These are phyloP conservation scores for Telfairia occidentalis DNA, from an alignment of 331 rosid species.

Conservation along the genomic window DNA sequence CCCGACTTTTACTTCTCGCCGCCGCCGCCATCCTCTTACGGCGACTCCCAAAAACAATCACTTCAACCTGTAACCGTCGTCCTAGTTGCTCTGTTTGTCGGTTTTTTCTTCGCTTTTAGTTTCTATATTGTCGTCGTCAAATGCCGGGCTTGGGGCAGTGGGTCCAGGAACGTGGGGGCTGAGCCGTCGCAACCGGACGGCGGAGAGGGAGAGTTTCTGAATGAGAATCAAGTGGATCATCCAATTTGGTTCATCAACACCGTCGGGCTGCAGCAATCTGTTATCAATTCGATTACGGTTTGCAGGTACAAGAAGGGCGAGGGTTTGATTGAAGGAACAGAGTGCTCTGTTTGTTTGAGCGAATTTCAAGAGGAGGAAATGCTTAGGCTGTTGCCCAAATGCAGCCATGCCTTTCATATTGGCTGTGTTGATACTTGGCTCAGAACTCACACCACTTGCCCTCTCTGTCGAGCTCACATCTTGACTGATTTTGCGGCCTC, in stretches of 20 bases:
- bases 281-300: conserved; percentile 54
- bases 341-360: conserved; percentile 66
- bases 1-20: conserved; percentile 26
- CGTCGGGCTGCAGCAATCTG: conserved; percentile 51
- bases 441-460: conserved; percentile 48
- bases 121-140: conserved; percentile 39
- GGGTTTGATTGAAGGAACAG: conserved; percentile 67
- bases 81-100: conserved; percentile 25
- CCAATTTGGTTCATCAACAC: conserved; percentile 70
- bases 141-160: conserved; percentile 31
- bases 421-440: conserved; percentile 50
- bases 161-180: conserved; percentile 15
- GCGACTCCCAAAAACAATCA: conserved; percentile 11
- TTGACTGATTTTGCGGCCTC: neutral
- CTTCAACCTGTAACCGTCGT: conserved; percentile 34
- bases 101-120: conserved; percentile 27
- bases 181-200: conserved; percentile 13
- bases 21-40: conserved; percentile 21
- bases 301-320: conserved; percentile 42
- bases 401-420: conserved; percentile 50
- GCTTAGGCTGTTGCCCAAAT: conserved; percentile 43
- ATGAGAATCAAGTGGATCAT: conserved; percentile 44
- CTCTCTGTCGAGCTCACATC: conserved; percentile 43
- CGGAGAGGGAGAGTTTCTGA: conserved; percentile 28
- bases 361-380: conserved; percentile 56